Conservation (phyloP, 495 filamentous ascomycete genomes). For the Podospora tetraspora region DNA sequence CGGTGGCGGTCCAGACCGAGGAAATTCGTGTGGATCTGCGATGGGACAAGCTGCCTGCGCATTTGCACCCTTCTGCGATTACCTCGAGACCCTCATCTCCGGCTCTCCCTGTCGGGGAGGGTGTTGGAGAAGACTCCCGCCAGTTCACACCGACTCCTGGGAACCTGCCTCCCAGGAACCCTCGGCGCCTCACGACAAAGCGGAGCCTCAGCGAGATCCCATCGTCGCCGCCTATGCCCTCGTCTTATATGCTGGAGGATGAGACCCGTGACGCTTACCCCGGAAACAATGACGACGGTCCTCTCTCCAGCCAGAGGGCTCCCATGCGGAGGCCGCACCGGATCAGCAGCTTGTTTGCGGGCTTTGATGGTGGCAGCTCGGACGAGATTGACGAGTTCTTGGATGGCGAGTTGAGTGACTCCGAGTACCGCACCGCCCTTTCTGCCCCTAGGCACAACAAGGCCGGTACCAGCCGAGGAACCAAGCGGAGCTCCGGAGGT, state of each 20-base stretch:
- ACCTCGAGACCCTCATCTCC: slow-evolving; percentile 52
- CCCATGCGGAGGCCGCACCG: slow-evolving; percentile 64
- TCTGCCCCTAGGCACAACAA: slow-evolving; percentile 52
- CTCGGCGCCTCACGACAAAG: slow-evolving; percentile 43
- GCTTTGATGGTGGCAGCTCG: slow-evolving; percentile 59
- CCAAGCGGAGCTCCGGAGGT: slow-evolving; percentile 33
- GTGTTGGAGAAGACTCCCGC: slow-evolving; percentile 30
- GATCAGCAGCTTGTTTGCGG: slow-evolving; percentile 80
- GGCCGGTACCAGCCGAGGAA: slow-evolving; percentile 24
- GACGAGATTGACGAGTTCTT: slow-evolving; percentile 54
- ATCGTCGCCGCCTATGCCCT: slow-evolving; percentile 40
- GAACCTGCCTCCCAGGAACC: slow-evolving; percentile 48
- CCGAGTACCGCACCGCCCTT: slow-evolving; percentile 58
- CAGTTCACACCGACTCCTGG: slow-evolving; percentile 48
- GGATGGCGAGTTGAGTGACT: slow-evolving; percentile 59
- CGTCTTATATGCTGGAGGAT: slow-evolving; percentile 17
- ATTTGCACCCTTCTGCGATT: slow-evolving; percentile 70
- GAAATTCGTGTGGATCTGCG: slow-evolving; percentile 75
- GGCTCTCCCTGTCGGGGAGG: slow-evolving; percentile 24
- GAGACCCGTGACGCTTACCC: slow-evolving; percentile 64
- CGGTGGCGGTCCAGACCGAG: slow-evolving; percentile 81
- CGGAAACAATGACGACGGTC: slow-evolving; percentile 79
- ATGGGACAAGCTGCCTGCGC: slow-evolving; percentile 64
- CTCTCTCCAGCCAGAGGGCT: slow-evolving; percentile 56
- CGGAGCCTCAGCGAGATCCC: slow-evolving; percentile 43